A percentile compares a stretch with the other conserved stretches of the same genome.
phyloP scores from a whole-genome alignment of 805 yeast genomes.

The Scheffersomyces ergatensis region DNA sequence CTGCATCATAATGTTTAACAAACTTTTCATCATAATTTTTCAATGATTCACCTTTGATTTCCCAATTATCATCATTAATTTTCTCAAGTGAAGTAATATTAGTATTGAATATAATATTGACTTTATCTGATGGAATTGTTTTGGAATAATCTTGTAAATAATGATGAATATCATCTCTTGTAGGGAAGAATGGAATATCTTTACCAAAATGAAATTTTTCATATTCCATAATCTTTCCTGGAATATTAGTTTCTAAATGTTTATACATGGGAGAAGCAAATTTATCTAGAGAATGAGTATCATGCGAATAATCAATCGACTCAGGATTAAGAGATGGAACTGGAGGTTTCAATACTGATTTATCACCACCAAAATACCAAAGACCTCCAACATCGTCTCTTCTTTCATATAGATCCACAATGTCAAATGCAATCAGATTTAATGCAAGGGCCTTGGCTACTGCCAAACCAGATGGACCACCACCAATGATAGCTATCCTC shows the following conservation, averaged over 20 bases:
- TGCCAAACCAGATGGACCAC: conserved; percentile 74
- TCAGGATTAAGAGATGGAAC: conserved; percentile 13
- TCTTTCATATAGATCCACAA: conserved; percentile 58
- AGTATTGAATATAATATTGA: conserved; percentile 11
- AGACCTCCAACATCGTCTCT: conserved; percentile 69
- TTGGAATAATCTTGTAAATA: conserved; percentile 59
- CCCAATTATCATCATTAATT: conserved; percentile 9
- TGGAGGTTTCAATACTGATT: conserved; percentile 21
- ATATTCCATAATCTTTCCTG: conserved; percentile 63
- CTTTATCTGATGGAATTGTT: conserved; percentile 10
- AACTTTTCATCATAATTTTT: neutral
- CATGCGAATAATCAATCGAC: conserved; percentile 14
- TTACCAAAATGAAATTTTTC: conserved; percentile 12
- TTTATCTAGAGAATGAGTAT: conserved; percentile 7
- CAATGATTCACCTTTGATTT: conserved; percentile 5
- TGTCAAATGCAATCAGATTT: conserved; percentile 41
- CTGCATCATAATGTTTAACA: conserved; percentile 27
- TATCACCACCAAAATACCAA: conserved; percentile 56
- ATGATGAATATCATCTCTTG: conserved; percentile 55
- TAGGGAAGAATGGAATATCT: conserved; percentile 52
- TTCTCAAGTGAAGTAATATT: conserved; percentile 12
- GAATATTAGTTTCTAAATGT: conserved; percentile 67
- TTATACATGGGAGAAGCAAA: conserved; percentile 54
- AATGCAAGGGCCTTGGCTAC: conserved; percentile 59
- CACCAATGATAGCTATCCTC: conserved; percentile 68